phyloP scores from a whole-genome alignment of 768 basidiomycete species.

The Phylloporus scabripes region DNA sequence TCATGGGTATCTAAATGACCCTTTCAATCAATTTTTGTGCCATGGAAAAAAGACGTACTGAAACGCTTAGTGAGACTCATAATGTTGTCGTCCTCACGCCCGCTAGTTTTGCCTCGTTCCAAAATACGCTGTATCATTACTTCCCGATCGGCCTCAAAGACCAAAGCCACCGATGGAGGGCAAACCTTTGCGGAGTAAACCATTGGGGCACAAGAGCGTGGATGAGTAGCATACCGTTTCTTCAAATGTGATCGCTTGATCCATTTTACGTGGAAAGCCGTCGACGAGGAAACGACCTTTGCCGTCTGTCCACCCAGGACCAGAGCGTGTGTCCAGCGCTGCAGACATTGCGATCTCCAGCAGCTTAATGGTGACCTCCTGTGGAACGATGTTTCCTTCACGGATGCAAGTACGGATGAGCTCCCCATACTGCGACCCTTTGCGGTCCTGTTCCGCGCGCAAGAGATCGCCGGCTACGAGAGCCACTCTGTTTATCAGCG shows the following conservation, averaged over 20 bases:
- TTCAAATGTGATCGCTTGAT: conserved; percentile 92
- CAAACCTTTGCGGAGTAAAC: conserved; percentile 55
- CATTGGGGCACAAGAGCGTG: not conserved
- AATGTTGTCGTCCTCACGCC: conserved; percentile 89
- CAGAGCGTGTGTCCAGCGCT: conserved; percentile 42
- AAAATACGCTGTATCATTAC: conserved; percentile 83
- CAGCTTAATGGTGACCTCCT: conserved; percentile 94
- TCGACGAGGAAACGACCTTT: conserved; percentile 90
- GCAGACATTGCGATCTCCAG: conserved; percentile 86
- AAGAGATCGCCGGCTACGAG: conserved; percentile 89
- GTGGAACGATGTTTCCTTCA: conserved; percentile 92
- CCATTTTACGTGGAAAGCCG: conserved; percentile 98
- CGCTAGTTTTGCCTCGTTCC: conserved; percentile 89
- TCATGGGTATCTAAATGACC: conserved; percentile 65
- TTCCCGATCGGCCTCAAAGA: conserved; percentile 82
- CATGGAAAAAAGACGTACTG: conserved; percentile 42
- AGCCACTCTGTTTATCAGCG: conserved; percentile 2
- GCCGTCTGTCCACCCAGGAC: conserved; percentile 62
- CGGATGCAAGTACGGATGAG: conserved; percentile 85
- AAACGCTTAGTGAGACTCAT: conserved; percentile 98
- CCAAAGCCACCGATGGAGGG: conserved; percentile 70
- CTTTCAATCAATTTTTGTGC: not conserved
- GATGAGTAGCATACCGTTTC: conserved; percentile 51
- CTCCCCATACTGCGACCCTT: conserved; percentile 75
- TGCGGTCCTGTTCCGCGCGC: conserved; percentile 86